phyloP scores from a whole-genome alignment of 2,329 filamentous ascomycete genomes.

The Fusarium tuaranense region DNA sequence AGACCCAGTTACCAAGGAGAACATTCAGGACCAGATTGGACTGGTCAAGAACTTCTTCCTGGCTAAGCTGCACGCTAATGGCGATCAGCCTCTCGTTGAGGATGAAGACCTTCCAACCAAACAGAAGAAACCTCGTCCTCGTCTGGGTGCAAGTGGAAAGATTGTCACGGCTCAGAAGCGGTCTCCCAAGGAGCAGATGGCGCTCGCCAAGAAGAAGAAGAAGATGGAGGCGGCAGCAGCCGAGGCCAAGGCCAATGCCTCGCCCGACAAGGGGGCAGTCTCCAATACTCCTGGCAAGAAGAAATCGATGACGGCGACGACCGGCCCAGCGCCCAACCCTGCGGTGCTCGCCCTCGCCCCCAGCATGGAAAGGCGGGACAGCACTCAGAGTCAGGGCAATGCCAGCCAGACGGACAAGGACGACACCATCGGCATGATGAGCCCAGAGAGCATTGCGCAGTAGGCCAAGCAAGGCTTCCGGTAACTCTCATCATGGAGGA shows the following conservation, averaged over 20 bases:
- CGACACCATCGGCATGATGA: conserved; percentile 81
- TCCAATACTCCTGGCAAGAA: conserved; percentile 65
- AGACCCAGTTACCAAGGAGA: conserved; percentile 83
- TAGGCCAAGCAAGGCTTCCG: conserved; percentile 43
- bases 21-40: conserved; percentile 83
- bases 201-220: conserved; percentile 88
- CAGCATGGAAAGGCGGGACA: conserved; percentile 70
- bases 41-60: conserved; percentile 93
- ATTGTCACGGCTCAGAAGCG: conserved; percentile 88
- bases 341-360: conserved; percentile 55
- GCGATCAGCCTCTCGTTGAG: conserved; percentile 84
- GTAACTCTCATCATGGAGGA: conserved; percentile 7
- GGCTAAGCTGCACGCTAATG: conserved; percentile 86
- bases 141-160: conserved; percentile 79
- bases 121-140: conserved; percentile 81
- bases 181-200: conserved; percentile 83
- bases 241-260: conserved; percentile 56
- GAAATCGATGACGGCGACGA: conserved; percentile 55
- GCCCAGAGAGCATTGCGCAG: conserved; percentile 79
- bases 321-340: conserved; percentile 53
- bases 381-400: conserved; percentile 67
- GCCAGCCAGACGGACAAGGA: conserved; percentile 75
- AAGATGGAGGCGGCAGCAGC: conserved; percentile 75
- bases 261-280: conserved; percentile 50
- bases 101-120: conserved; percentile 96